Conservation (phyloP, 2,329 filamentous ascomycete genomes). For the Ceratocystis huliohia region DNA sequence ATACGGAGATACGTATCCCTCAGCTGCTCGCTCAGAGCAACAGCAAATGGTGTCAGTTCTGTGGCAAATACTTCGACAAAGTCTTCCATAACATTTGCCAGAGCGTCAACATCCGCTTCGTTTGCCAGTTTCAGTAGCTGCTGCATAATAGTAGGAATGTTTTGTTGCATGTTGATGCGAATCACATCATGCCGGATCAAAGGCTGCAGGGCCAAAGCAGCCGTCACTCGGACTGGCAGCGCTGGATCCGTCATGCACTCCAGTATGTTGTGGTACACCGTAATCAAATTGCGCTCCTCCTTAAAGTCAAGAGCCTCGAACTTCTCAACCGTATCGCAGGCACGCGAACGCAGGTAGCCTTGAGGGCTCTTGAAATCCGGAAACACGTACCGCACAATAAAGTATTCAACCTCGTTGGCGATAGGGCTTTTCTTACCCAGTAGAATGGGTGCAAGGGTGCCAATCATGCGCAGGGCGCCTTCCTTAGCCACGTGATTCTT, state of each 20-base stretch:
- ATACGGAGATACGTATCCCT: constrained; percentile 93
- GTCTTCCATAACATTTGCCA: constrained; percentile 98
- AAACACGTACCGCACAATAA: constrained; percentile 96
- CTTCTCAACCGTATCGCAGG: constrained; percentile 95
- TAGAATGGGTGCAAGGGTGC: constrained; percentile 83
- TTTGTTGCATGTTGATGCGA: constrained; percentile 88
- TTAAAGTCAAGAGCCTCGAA: constrained; percentile 97
- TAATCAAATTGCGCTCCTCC: constrained; percentile 85
- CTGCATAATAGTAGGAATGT: constrained; percentile 98
- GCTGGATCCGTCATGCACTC: constrained; percentile 94
- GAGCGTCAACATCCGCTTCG: constrained; percentile 90
- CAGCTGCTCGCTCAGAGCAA: constrained; percentile 88
- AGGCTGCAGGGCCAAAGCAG: constrained; percentile 84
- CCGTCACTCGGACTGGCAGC: constrained; percentile 85
- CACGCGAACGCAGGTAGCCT: constrained; percentile 83
- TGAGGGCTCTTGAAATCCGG: constrained; percentile 89
- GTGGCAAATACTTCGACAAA: constrained; percentile 98
- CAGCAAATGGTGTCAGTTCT: constrained; percentile 91
- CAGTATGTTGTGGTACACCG: constrained; percentile 92
- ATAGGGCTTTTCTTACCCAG: constrained; percentile 97
- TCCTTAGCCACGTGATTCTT: constrained; percentile 95
- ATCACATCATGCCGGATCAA: constrained; percentile 93
- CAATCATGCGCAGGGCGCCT: constrained; percentile 92
- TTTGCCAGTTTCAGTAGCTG: constrained; percentile 94
- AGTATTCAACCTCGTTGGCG: constrained; percentile 94